phyloP scores from a whole-genome alignment of 1,284 basidiomycete species.

The Tilletia setariae region DNA sequence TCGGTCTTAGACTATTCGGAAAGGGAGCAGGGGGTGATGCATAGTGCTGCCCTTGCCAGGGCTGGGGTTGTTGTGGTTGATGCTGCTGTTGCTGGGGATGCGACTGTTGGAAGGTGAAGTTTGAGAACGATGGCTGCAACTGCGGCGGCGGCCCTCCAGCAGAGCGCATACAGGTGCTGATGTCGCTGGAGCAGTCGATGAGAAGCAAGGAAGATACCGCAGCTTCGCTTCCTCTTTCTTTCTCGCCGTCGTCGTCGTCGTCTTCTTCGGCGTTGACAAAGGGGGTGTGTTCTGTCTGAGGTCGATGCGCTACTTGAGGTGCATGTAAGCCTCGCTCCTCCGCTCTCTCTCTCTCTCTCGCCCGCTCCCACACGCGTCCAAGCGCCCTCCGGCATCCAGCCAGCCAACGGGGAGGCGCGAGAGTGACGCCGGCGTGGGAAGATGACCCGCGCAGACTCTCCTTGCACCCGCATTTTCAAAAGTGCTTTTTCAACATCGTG shows the following conservation, averaged over 20 bases:
- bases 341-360: background rate
- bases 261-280: background rate
- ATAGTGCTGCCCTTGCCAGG: background rate
- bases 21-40: conserved; percentile 1
- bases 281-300: background rate
- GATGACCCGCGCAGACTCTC: too few relatives aligned
- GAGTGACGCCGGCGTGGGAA: too few relatives aligned
- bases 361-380: too few relatives aligned
- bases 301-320: background rate
- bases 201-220: too few relatives aligned
- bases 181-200: background rate
- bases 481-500: too few relatives aligned
- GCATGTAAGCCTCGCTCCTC: background rate
- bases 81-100: conserved; percentile 10
- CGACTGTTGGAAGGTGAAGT: conserved; percentile 2
- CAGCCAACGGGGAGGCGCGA: too few relatives aligned
- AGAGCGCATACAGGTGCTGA: conserved; percentile 8
- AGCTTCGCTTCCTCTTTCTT: too few relatives aligned
- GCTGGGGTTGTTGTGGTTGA: background rate
- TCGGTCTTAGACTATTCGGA: background rate
- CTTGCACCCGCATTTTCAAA: too few relatives aligned
- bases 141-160: conserved; percentile 9
- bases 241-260: background rate
- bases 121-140: background rate
- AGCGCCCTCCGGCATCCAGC: too few relatives aligned